A percentile compares a stretch with the other conserved stretches of the same genome.
Evolutionary conservation across 345 rosid species (phyloP).

Genomic region (Eucalyptus pauciflora): DNA sequence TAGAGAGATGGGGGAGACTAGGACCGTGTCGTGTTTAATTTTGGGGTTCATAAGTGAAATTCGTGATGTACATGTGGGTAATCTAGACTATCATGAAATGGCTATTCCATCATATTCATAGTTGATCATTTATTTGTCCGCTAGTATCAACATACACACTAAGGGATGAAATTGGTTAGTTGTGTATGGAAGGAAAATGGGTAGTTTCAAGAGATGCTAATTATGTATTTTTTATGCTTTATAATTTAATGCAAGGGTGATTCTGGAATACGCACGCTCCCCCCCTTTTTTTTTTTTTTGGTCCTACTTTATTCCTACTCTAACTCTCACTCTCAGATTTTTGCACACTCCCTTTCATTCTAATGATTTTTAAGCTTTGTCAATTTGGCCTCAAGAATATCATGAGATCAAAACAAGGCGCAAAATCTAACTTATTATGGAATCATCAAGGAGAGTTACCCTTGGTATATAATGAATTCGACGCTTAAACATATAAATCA

Average conservation of each 20-base stretch:
- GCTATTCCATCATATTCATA: neutral
- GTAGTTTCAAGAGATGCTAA: neutral
- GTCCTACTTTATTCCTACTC: no score
- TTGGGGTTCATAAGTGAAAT: neutral
- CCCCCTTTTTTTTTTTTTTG: neutral
- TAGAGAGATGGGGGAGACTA: neutral
- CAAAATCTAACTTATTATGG: neutral
- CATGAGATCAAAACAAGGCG: neutral
- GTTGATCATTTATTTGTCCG: neutral
- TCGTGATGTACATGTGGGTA: neutral
- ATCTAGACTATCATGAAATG: neutral
- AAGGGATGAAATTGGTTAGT: neutral
- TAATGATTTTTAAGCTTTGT: neutral
- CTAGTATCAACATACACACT: neutral
- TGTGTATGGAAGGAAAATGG: neutral
- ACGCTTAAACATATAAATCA: neutral
- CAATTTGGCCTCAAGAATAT: neutral
- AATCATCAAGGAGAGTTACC: neutral
- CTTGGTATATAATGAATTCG: neutral
- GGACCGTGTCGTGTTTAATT: neutral
- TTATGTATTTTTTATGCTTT: neutral
- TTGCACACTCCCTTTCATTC: neutral
- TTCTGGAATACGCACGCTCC: neutral
- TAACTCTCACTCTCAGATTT: no score
- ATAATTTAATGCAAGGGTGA: neutral